Evolutionary conservation across 2,329 filamentous ascomycete species (phyloP).

Genomic region (Aspergillus sp.): DNA sequence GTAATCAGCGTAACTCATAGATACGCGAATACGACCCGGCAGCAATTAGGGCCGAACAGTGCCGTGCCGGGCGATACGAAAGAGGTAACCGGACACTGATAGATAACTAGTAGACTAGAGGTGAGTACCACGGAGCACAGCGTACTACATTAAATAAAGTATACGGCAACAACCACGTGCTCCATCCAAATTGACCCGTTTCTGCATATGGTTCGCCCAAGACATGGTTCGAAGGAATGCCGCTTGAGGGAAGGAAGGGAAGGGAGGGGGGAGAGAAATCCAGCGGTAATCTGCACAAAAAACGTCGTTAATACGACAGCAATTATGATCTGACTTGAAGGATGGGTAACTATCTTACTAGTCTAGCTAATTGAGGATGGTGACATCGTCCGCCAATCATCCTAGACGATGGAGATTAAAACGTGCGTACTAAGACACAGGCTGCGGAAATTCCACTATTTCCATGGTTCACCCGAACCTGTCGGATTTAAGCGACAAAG

Average conservation of each 20-base stretch:
- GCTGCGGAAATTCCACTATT: background rate
- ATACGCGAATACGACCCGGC: background rate
- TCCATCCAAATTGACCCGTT: background rate
- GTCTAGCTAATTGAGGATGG: background rate
- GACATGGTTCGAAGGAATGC: background rate
- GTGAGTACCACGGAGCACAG: no score
- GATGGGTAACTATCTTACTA: background rate
- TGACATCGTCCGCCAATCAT: background rate
- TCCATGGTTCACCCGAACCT: background rate
- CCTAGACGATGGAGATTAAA: background rate
- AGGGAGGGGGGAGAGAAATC: background rate
- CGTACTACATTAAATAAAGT: no score
- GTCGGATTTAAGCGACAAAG: background rate
- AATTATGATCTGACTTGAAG: background rate
- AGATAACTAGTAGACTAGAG: background rate
- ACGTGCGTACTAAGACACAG: background rate
- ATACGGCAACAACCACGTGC: background rate
- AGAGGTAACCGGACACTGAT: background rate
- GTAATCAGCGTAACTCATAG: background rate
- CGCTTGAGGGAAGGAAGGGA: background rate
- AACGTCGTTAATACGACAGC: background rate
- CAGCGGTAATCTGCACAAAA: conserved; percentile 1
- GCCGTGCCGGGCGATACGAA: background rate
- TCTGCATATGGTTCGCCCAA: background rate
- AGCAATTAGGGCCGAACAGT: background rate